phyloP scores from a whole-genome alignment of 2,329 filamentous ascomycete genomes.

The Cephalotrichum gorgonifer region DNA sequence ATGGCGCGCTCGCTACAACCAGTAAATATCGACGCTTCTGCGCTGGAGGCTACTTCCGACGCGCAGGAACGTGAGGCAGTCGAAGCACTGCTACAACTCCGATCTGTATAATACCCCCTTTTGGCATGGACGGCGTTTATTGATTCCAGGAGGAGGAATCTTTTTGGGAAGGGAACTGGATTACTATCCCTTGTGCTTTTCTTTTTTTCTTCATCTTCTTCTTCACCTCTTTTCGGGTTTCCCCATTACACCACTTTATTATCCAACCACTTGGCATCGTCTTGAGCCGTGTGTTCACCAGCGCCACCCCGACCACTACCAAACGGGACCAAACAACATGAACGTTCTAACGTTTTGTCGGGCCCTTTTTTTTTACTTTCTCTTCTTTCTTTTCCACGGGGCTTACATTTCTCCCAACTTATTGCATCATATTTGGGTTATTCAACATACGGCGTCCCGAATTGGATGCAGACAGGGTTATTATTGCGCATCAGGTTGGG shows the following conservation, averaged over 20 bases:
- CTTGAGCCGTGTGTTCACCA: too few relatives aligned
- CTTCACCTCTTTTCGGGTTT: too few relatives aligned
- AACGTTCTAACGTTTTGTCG: too few relatives aligned
- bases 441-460: background rate
- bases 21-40: constrained; percentile 39
- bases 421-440: background rate
- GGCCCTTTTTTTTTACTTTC: too few relatives aligned
- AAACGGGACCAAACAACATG: too few relatives aligned
- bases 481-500: background rate
- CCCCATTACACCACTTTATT: background rate
- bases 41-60: constrained; percentile 43
- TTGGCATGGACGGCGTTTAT: constrained; percentile 45
- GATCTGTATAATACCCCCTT: constrained; percentile 55
- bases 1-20: constrained; percentile 44
- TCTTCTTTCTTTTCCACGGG: too few relatives aligned
- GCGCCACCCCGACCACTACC: too few relatives aligned
- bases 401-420: background rate
- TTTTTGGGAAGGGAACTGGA: constrained; percentile 4
- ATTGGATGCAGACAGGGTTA: background rate
- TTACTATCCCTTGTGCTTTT: constrained; percentile 3
- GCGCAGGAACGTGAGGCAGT: constrained; percentile 73
- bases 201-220: too few relatives aligned
- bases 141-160: background rate
- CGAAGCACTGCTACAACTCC: constrained; percentile 69
- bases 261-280: too few relatives aligned